Percentiles rank a stretch among this genome's conserved stretches.
Evolutionary conservation across 2,329 filamentous ascomycete species (phyloP).

Genomic region (Chalara sp.): DNA sequence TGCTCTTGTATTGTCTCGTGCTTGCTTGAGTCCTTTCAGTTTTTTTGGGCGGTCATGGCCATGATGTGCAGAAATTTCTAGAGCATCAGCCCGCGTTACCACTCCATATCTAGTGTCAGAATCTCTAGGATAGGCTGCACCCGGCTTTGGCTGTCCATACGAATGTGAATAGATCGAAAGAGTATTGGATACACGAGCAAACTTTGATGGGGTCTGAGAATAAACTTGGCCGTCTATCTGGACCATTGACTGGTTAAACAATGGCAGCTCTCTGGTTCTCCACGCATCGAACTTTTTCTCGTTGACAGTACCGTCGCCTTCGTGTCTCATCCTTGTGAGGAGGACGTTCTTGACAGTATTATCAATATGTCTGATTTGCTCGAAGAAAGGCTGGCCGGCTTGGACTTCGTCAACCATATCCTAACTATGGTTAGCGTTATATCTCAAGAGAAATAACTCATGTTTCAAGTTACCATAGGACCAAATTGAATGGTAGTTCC

Average conservation of each 20-base stretch:
- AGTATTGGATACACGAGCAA: background rate
- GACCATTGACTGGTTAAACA: background rate
- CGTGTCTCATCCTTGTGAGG: background rate
- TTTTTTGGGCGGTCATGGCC: background rate
- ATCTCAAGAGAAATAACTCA: background rate
- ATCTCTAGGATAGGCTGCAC: background rate
- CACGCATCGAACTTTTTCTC: background rate
- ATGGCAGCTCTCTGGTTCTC: background rate
- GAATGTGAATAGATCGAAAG: background rate
- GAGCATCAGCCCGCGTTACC: background rate
- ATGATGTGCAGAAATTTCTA: background rate
- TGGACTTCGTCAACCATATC: background rate
- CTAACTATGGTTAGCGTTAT: background rate
- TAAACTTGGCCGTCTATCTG: background rate
- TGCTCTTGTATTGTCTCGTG: background rate
- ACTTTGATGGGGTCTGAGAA: background rate
- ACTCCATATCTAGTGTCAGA: background rate
- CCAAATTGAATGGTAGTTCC: slow-evolving; percentile 18
- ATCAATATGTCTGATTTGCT: background rate
- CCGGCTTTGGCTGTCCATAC: background rate
- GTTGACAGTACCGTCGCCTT: background rate
- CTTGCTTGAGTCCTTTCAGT: background rate
- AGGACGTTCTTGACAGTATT: background rate
- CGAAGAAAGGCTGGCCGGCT: background rate
- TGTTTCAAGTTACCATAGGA: slow-evolving; percentile 1